Base-by-base conservation (phyloP, 345 rosid genomes). In the Heritiera fomes region DNA sequence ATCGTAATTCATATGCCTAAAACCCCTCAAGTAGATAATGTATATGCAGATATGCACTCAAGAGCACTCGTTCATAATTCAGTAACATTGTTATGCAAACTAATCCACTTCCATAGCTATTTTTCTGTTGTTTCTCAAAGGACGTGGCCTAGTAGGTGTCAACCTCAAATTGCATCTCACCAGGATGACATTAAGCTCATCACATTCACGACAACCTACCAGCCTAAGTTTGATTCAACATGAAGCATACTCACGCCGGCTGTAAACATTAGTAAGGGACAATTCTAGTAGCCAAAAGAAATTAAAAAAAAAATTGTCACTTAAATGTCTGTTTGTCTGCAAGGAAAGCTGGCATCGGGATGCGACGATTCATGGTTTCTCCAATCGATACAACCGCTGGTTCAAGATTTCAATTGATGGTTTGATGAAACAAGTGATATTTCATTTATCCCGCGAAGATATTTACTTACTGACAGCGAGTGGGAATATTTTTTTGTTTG, bases 261-360 rank as follows among this genome's bases (percentile, higher is more conserved):
- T 45, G 53, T 68, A n/a, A 68, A 8, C 73, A 45, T 68, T 34
- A 20, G 14, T 20, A n/a, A n/a, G 18, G 32, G 73, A 67, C 73
- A 68, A 0, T 3, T n/a, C 7, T 52, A 14, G 56, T 52, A 14
- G 56, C 56, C 56, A 3, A 52, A 15, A 15, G 3, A 34, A 34
- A 34, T 23, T 23, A 34, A 34, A 3, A 52, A 52, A 0, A 4
- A 3, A 18, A 18, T 14, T 15, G 8, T 56, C 62, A 5, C 28
- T 8, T 4, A 20, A 23, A 17, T 9, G 32, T 34, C 9, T 92
- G 32, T 94, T 92, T 30, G 59, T 94, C 78, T 92, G 83, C 88
- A 91, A 87, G 78, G 91, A 89, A 78, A 87, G 93, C 17, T 92
- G 98, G 97, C 85, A 88, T n/a, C 84, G 88, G 3, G 89, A 91